Conservation (phyloP, 345 rosid species). For the Zanthoxylum bungeanum region DNA sequence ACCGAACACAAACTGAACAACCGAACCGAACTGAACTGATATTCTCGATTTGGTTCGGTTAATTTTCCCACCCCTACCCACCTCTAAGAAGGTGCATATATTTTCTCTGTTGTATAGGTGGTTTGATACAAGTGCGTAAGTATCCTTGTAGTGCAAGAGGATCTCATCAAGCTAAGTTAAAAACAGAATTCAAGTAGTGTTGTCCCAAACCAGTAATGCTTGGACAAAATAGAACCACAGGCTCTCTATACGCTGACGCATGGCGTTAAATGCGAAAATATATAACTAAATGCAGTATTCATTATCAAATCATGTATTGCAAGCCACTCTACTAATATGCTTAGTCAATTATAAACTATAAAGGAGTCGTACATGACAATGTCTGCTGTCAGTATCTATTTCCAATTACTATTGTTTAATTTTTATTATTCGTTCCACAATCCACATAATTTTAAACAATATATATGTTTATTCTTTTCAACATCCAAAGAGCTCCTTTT, state of each 20-base stretch:
- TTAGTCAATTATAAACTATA: too few species aligned
- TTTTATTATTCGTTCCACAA: too few species aligned
- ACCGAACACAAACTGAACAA: too few species aligned
- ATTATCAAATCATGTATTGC: not conserved
- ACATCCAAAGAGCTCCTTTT: not conserved
- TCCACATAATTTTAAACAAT: not conserved
- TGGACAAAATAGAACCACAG: not conserved
- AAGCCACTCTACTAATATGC: not conserved
- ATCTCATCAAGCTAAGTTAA: not conserved
- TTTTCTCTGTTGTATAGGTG: not conserved
- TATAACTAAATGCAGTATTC: slow-evolving; percentile 1
- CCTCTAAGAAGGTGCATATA: not conserved
- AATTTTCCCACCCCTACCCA: not conserved
- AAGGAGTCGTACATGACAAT: not conserved
- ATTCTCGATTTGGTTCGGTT: too few species aligned
- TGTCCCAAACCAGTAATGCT: not conserved
- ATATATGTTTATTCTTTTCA: not conserved
- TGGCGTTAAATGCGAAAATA: not conserved
- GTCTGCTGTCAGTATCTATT: not conserved
- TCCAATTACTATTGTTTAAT: not conserved
- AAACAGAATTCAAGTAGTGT: not conserved
- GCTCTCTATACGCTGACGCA: not conserved
- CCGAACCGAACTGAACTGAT: too few species aligned
- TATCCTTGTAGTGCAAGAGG: not conserved
- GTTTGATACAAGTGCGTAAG: not conserved